Evolutionary conservation across 1,284 basidiomycete genomes (phyloP).

Genomic region (Lentinula novae-zelandiae): DNA sequence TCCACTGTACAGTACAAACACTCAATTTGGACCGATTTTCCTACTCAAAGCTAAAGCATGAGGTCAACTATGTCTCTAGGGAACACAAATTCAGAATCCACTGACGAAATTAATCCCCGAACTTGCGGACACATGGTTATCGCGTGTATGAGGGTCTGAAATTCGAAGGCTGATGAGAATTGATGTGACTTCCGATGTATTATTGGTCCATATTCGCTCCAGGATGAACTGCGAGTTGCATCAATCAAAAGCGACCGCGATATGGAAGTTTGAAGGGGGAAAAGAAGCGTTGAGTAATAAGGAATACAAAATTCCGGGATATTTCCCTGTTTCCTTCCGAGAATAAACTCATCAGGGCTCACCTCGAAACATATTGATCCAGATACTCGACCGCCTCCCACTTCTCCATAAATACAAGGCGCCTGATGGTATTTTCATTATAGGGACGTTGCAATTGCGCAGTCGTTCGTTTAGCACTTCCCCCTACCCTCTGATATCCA

Average conservation of each 20-base stretch:
- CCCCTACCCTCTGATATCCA: neutral
- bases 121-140: constrained; percentile 1
- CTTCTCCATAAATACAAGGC: neutral
- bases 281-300: neutral
- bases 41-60: neutral
- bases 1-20: too few species aligned
- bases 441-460: too few species aligned
- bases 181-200: neutral
- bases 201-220: neutral
- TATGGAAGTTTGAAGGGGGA: neutral
- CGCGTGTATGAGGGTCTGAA: neutral
- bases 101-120: neutral
- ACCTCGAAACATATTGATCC: neutral
- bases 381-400: neutral
- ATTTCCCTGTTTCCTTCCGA: constrained; percentile 1
- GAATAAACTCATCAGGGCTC: neutral
- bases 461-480: too few species aligned
- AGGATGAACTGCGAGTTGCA: neutral
- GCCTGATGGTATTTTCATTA: neutral
- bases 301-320: neutral
- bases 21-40: neutral
- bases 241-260: neutral
- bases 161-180: neutral
- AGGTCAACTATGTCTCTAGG: neutral
- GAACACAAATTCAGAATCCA: neutral